Evolutionary conservation across 2,329 filamentous ascomycete species (phyloP), one percentile per base, ranked within the genome.

Genomic region (Corynespora cassiicola): DNA sequence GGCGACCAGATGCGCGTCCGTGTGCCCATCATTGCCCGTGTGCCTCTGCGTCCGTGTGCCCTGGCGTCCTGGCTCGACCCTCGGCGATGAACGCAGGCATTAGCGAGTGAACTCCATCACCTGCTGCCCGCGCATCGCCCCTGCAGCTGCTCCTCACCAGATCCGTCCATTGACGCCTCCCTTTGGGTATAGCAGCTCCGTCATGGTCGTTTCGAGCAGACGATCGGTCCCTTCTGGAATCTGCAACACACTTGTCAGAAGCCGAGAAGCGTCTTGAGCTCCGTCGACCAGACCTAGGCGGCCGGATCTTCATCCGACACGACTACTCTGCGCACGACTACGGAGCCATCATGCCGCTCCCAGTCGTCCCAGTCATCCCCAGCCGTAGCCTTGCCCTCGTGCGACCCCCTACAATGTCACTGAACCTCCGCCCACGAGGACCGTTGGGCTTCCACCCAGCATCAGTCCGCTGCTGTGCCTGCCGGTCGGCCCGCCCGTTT

Each of bases 231-330:
- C 38, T 46, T 46, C 42, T 52, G 41, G 43, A 47, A 54, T 39
- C 45, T 42, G 39, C 40, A 47, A 22, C 30, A 31, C 45, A 32
- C 29, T 50, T 34, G 36, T 42, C 34, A 50, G 34, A 47, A 31
- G 37, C 50, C 41, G 39, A 47, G 38, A 44, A 9, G 12, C 20
- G 33, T 31, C 44, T 41, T 42, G 24, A 40, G 36, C 37, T 35
- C 14, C 39, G 9, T 18, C 16, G 12, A 12, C 23, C 33, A 40
- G 31, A 33, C 42, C 53, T 54, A 47, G 35, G 33, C 50, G 34
- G 41, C 50, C 52, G 61, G 61, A 65, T 63, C 53, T 55, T 42
- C 52, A 52, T 54, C 57, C 58, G 58, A 58, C 33, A 34, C 32
- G 24, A n/a, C n/a, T n/a, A n/a, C n/a, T n/a, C n/a, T n/a, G n/a